Conservation (phyloP, 352 stramenopile genomes). For the Phytophthora meadii region DNA sequence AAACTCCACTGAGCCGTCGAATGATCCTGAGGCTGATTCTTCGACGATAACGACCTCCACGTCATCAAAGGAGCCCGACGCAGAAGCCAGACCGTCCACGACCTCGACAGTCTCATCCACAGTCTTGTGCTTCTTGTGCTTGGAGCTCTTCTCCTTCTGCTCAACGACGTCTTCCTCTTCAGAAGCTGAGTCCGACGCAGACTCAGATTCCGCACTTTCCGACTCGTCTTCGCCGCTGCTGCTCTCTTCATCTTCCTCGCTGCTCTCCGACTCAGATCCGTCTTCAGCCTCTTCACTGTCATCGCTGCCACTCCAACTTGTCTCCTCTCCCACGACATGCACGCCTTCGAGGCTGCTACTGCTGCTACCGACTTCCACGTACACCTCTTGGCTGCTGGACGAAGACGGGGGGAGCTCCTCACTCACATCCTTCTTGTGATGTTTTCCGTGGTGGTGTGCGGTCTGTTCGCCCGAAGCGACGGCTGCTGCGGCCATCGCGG, state of each 20-base stretch:
- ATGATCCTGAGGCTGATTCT: constrained; percentile 23
- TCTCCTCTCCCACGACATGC: constrained; percentile 20
- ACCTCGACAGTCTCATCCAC: constrained; percentile 4
- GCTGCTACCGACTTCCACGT: constrained; percentile 18
- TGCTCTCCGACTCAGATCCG: constrained; percentile 13
- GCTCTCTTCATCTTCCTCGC: neutral
- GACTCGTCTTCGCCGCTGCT: constrained; percentile 13
- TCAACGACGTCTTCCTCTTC: constrained; percentile 19
- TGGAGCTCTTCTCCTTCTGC: constrained; percentile 24
- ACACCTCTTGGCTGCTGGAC: constrained; percentile 3
- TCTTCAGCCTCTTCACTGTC: constrained; percentile 23
- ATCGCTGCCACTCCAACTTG: constrained; percentile 35
- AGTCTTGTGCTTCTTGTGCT: constrained; percentile 29
- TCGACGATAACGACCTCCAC: constrained; percentile 30
- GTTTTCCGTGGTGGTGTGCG: constrained; percentile 22
- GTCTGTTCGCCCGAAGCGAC: constrained; percentile 29
- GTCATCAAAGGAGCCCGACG: constrained; percentile 25
- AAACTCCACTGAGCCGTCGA: constrained; percentile 28
- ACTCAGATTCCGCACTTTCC: constrained; percentile 19
- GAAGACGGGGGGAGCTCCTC: constrained; percentile 6
- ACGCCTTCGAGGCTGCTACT: constrained; percentile 17
- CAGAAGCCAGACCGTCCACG: constrained; percentile 1
- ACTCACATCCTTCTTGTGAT: constrained; percentile 23
- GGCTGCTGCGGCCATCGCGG: constrained; percentile 27
- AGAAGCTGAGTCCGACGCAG: constrained; percentile 21